Base-by-base conservation (phyloP, 116 monocot species). In the Iris pallida region DNA sequence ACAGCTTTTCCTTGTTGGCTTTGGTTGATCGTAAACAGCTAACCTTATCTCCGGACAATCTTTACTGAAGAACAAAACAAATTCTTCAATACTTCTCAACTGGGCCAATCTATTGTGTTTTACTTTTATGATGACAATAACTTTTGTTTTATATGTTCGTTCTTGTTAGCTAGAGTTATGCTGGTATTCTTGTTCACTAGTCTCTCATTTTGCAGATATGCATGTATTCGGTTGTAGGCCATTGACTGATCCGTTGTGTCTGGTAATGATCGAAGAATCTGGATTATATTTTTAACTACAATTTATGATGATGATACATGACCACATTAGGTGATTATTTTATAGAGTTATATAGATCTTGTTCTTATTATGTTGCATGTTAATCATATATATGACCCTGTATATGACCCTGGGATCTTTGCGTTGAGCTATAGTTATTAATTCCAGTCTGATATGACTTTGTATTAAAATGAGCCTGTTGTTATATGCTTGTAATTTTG, bases 191-290 rank as follows among this genome's bases (percentile, higher is more conserved):
- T 30, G 3, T 64, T 63, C 54, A 20, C 69, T 52, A 48, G 4
- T 76, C 17, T 30, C 53, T 53, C 57, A 15, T 59, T 42, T 70
- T 85, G 79, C 88, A 93, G 89, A 93, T 83, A 89, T 88, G 89
- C 83, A 84, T 79, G 73, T 93, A 30, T 93, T 86, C 81, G 92
- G 82, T 75, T 79, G 66, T 61, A 88, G 75, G 73, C 92, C 92
- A 42, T 71, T 93, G 83, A 75, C 71, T 45, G 92, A 93, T 82
- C 91, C 91, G n/a, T 67, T 91, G 61, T 74, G 82, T 71, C 69
- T 91, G 84, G 91, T 87, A 84, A 81, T 48, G 44, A 53, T 58
- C 5, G 16, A 44, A 44, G 17, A 20, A 54, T 8, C 20, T 7
- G 20, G 18, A 9, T 4, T 59, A 20, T 17, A 4, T 19, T 59